Evolutionary conservation across 2,329 filamentous ascomycete genomes (phyloP).

Genomic region (Venturiaceae sp.): DNA sequence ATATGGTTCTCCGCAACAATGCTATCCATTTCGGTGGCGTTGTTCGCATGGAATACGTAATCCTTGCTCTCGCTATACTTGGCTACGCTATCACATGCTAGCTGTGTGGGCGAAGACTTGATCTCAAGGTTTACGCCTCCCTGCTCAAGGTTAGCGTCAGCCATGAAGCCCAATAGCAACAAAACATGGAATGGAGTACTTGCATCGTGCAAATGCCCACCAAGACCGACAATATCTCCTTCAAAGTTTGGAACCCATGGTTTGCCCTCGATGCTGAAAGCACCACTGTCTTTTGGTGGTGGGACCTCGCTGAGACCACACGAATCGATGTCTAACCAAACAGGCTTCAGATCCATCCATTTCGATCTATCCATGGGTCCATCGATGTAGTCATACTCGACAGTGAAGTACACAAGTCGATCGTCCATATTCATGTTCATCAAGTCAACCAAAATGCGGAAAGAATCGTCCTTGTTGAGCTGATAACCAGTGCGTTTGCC

Average conservation of each 20-base stretch:
- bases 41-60: background rate
- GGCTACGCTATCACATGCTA: background rate
- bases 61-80: background rate
- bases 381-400: constrained; percentile 1
- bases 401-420: constrained; percentile 1
- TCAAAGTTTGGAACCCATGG: background rate
- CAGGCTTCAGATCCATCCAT: background rate
- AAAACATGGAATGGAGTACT: too few relatives aligned
- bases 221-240: background rate
- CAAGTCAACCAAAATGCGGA: constrained; percentile 4
- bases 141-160: too few relatives aligned
- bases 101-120: background rate
- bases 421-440: constrained; percentile 7
- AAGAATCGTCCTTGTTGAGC: background rate
- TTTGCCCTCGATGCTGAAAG: background rate
- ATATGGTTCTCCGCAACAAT: background rate
- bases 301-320: background rate
- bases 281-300: background rate
- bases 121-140: background rate
- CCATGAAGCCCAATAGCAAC: too few relatives aligned
- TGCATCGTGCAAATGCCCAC: background rate
- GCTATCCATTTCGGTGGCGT: too few relatives aligned
- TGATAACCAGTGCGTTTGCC: background rate
- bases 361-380: background rate
- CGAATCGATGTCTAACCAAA: background rate